Evolutionary conservation across 495 filamentous ascomycete genomes (phyloP), one percentile per base, ranked within the genome.

Genomic region (Aspergillus taichungensis): DNA sequence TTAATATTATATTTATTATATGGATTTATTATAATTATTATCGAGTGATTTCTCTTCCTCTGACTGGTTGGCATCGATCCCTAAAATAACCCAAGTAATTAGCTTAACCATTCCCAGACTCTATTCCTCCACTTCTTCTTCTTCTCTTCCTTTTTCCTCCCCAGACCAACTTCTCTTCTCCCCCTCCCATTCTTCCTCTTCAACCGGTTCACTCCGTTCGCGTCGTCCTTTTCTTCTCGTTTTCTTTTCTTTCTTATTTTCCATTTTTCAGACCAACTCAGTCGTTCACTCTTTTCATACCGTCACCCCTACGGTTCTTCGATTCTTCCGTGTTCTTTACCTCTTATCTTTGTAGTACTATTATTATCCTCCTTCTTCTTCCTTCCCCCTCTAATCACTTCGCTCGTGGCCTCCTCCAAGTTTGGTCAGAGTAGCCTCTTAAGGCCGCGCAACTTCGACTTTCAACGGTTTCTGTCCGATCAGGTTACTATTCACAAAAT

Each of bases 371-470:
- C 41, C 43, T 56, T 60, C 39, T 36, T 36, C 34, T 30, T 45
- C 43, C 34, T 51, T 51, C 52, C 36, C 40, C 13, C 32, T 39
- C 36, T 37, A 51, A 14, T 39, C 40, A 43, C 50, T 41, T 57
- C 54, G 61, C 60, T 53, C 70, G 58, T 73, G 67, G 68, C 70
- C 58, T 72, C 70, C 58, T 59, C 67, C 51, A 60, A 63, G 31
- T 73, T 72, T 50, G 60, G 60, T 50, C 63, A 61, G 61, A 62
- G 63, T 64, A 68, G 69, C 67, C 61, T 70, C 46, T 60, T 65
- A 42, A 64, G 68, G 63, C 67, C 69, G 56, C 67, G 64, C 54
- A 72, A 73, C 13, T 78, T 76, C 52, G 66, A 75, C 47, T 64
- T 76, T 34, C 63, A 68, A 53, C 66, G 62, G 40, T 73, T 78